Conservation (phyloP, 495 filamentous ascomycete species). For the Neurospora sp. region DNA sequence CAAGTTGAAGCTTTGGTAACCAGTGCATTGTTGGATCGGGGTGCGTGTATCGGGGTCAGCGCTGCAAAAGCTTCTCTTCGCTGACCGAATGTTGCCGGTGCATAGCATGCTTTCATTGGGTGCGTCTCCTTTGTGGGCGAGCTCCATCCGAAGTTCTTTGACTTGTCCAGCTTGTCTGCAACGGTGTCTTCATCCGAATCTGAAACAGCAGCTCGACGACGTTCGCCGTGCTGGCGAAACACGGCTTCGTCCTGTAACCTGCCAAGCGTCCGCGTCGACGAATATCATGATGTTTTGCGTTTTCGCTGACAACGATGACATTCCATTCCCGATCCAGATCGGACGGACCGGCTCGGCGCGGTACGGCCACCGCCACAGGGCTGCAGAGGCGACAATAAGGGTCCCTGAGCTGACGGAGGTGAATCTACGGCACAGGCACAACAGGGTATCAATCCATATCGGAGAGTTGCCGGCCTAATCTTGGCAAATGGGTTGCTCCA, state of each 20-base stretch:
- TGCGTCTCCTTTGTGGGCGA: background rate
- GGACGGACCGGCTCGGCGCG: background rate
- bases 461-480: background rate
- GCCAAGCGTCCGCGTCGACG: background rate
- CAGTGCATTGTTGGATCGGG: background rate
- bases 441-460: background rate
- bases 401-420: background rate
- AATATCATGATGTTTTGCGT: background rate
- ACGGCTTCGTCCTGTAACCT: background rate
- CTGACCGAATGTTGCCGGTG: background rate
- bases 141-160: background rate
- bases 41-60: background rate
- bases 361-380: background rate
- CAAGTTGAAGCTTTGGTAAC: background rate
- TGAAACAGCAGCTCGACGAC: background rate
- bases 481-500: background rate
- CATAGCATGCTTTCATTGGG: background rate
- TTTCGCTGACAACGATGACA: background rate
- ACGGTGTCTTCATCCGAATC: background rate
- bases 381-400: background rate
- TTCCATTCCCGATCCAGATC: background rate
- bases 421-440: too few species aligned
- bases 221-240: background rate
- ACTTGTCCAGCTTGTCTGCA: background rate
- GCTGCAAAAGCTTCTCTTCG: background rate